phyloP scores from a whole-genome alignment of 441 rosid species.

The Populus hybrid region DNA sequence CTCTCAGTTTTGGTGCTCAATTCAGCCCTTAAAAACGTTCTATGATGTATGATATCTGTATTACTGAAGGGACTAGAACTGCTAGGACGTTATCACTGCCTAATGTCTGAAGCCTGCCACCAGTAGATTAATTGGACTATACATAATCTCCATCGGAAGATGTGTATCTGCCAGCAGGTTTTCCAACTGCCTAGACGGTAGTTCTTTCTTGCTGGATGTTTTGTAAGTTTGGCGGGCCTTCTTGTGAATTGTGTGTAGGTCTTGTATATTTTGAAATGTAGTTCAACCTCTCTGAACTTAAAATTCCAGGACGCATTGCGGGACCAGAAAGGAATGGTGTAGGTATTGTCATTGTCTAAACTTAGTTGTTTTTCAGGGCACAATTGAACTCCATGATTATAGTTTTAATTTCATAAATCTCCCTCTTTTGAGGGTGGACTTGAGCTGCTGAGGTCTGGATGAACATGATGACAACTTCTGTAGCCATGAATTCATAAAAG shows the following conservation, averaged over 20 bases:
- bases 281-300: neutral
- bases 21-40: conserved; percentile 30
- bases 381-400: neutral
- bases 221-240: neutral
- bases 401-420: neutral
- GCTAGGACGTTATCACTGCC: neutral
- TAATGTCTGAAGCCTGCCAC: neutral
- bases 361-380: neutral
- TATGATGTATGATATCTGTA: neutral
- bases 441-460: neutral
- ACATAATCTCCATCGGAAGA: neutral
- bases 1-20: conserved; percentile 61
- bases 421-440: neutral
- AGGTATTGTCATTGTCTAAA: neutral
- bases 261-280: neutral
- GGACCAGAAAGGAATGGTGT: neutral
- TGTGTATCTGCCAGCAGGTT: neutral
- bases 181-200: neutral
- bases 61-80: neutral
- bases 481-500: neutral
- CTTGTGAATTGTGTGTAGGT: neutral
- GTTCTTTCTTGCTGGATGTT: neutral
- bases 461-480: neutral
- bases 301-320: neutral
- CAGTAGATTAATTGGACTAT: neutral